phyloP scores from a whole-genome alignment of 164 flowering plant species.

The Malania oleifera region DNA sequence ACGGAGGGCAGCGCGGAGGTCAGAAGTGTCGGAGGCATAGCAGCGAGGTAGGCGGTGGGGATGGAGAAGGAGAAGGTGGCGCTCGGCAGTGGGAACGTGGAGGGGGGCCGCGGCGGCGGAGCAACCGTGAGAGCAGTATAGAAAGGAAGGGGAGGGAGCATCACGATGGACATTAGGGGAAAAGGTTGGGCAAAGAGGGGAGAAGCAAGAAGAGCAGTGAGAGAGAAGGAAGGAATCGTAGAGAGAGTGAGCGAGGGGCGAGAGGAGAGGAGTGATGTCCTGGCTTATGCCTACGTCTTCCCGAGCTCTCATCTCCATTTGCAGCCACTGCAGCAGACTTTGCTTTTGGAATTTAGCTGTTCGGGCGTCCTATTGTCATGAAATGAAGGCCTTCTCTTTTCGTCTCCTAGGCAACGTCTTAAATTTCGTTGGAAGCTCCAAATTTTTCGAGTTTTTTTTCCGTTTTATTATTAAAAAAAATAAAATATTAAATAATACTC shows the following conservation, averaged over 20 bases:
- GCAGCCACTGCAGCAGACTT: no score
- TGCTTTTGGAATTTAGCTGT: no score
- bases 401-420: not conserved
- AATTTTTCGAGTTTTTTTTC: no score
- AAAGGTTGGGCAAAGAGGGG: constrained; percentile 27
- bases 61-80: constrained; percentile 29
- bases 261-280: constrained; percentile 47
- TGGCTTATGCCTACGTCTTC: constrained; percentile 36
- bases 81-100: constrained; percentile 31
- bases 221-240: constrained; percentile 39
- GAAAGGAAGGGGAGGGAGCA: constrained; percentile 8
- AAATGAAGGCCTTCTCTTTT: not conserved
- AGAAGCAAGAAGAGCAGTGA: constrained; percentile 66
- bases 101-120: constrained; percentile 14
- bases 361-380: no score
- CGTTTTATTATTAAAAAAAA: no score
- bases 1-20: constrained; percentile 59
- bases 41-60: constrained; percentile 16
- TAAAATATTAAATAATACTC: no score
- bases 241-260: constrained; percentile 50
- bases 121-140: constrained; percentile 30
- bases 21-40: constrained; percentile 26
- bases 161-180: constrained; percentile 12
- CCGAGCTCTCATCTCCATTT: constrained; percentile 51
- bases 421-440: no score